Evolutionary conservation across 1,139 yeast genomes (phyloP), one percentile per base, ranked within the genome.

Genomic region (Chernovozyma sophiae-reginae): DNA sequence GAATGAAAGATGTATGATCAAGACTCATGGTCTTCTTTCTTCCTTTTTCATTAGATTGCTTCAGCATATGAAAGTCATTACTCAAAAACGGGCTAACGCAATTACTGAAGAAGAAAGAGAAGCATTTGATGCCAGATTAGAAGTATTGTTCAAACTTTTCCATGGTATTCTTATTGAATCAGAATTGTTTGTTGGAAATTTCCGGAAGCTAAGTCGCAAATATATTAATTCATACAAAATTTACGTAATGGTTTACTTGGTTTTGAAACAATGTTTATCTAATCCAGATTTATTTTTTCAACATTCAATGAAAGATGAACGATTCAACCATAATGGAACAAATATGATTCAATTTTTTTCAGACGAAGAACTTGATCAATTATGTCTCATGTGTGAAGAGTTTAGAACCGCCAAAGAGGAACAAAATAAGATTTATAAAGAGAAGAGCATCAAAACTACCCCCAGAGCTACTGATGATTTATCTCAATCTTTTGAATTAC

Each of bases 181-280:
- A 1, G 76, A 70, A 40, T 51, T 68, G 14, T 70, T 70, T 47
- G 72, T 70, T 28, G 75, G 75, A 2, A 62, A 65, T 43, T 68
- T 70, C 53, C 44, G 70, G 19, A 60, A 58, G 30, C 54, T 70
- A 44, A 64, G 73, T 43, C 46, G 59, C 24, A 56, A 60, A 4
- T 70, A 70, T 45, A 56, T 62, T 39, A 68, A 68, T 42, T 66
- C 73, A 3, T 68, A 68, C 52, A 58, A 62, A 43, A 47, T 70
- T 17, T 66, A 67, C 43, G 71, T 69, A 31, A 65, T 70, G 60
- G 58, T 72, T 4, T 66, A 60, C 43, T 64, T 67, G 43, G 68
- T 68, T 5, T 51, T 70, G 37, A 57, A 62, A 40, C 75, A 69
- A 43, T 67, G 74, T 48, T 60, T 64, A 64, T 69, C 65, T 14